phyloP scores from a whole-genome alignment of 208 protist genomes.

The Porcisia deanei region DNA sequence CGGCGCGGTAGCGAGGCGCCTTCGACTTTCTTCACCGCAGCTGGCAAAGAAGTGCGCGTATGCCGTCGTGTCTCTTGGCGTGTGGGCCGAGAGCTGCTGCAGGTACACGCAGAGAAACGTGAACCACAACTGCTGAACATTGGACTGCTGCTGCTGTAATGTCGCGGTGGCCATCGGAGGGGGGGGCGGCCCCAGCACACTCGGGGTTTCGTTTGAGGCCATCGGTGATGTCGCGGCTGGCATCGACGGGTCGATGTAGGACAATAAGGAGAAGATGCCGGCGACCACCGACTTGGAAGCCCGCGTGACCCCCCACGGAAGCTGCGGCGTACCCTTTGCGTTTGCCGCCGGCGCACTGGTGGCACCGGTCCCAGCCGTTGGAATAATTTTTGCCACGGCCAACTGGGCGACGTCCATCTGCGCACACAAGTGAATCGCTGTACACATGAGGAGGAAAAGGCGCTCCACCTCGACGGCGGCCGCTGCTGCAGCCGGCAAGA shows the following conservation, averaged over 20 bases:
- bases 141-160: not conserved
- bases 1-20: not conserved
- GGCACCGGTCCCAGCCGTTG: not conserved
- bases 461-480: slow-evolving; percentile 31
- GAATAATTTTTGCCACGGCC: not conserved
- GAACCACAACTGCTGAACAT: slow-evolving; percentile 52
- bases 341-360: not conserved
- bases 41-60: slow-evolving; percentile 49
- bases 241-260: not conserved
- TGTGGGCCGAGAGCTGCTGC: slow-evolving; percentile 69
- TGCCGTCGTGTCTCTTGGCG: slow-evolving; percentile 34
- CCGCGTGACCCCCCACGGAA: slow-evolving; percentile 11
- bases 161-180: not conserved
- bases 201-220: not conserved
- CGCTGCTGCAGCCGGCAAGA: slow-evolving; percentile 3
- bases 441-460: slow-evolving; percentile 24
- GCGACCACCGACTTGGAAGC: slow-evolving; percentile 25
- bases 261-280: slow-evolving; percentile 22
- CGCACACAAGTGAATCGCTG: slow-evolving; percentile 19
- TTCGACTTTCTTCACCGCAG: slow-evolving; percentile 25
- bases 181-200: slow-evolving; percentile 11
- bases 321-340: not conserved
- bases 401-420: slow-evolving; percentile 2
- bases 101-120: slow-evolving; percentile 67
- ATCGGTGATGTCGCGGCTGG: not conserved